Evolutionary conservation across 129 eudicot genomes (phyloP), one percentile per base, ranked within the genome.

Genomic region (Centrapalus pauciflorus): DNA sequence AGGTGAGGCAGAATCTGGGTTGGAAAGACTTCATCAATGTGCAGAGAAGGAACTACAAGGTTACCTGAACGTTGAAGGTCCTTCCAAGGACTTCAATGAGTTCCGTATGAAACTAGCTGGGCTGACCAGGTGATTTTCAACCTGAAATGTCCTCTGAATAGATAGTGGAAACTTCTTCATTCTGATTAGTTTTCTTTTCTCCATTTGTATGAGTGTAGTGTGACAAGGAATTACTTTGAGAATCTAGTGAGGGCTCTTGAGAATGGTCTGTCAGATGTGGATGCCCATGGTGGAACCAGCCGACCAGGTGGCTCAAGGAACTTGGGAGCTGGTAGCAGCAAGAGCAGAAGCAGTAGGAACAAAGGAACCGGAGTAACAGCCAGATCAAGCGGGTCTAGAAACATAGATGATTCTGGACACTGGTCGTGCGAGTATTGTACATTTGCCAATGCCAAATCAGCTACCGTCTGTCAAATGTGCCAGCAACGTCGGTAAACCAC

Each of bases 1-100:
- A 92, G 98, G 99, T 49, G 97, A 94, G 80, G 99, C 99, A 2
- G 99, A 94, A 78, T 80, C 99, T 64, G 97, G 97, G 8, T 73
- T 94, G 76, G 99, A 94, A 76, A 74, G 99, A 48, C 95, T 94
- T 49, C 97, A 94, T 81, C 95, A 89, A 63, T 94, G 99, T 75
- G 95, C 99, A 6, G 99, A 94, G 81, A 94, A 94, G 73, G 99
- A 94, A 67, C 80, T 89, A 12, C 87, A 82, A 67, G 72, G 41
- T 13, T 84, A 84, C 69, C 90, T 89, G 25, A 84, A 78, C 33
- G 80, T 84, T 0, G 90, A 86, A 46, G 90, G 90, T 52, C 88
- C 92, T 37, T 80, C 93, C 35, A 82, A 84, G 71, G 95, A 86
- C 43, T 94, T 94, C 61, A 94, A 82, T 69, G 95, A 89, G 69